Conservation (phyloP, 257 asterid genomes). For the Parsonsia alboflavescens region DNA sequence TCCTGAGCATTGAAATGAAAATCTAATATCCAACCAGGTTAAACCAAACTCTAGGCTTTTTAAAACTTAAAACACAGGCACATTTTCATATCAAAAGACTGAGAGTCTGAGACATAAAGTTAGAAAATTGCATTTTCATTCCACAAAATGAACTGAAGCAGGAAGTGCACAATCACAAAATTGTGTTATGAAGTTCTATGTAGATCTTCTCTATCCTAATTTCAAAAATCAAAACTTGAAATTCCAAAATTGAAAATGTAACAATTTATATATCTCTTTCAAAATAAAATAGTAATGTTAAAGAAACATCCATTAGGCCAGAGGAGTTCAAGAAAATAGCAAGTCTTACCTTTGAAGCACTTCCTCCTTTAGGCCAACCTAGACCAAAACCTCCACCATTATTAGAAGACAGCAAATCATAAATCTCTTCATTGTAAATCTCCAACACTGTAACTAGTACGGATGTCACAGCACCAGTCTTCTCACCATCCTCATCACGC, state of each 20-base stretch:
- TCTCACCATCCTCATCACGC: constrained; percentile 37
- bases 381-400: constrained; percentile 64
- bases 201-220: background rate
- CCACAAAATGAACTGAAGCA: background rate
- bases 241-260: background rate
- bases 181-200: background rate
- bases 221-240: background rate
- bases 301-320: background rate
- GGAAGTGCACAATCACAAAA: background rate
- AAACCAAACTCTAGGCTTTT: background rate
- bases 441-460: constrained; percentile 91
- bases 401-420: constrained; percentile 58
- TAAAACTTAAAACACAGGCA: background rate
- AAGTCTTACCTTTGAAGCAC: constrained; percentile 66
- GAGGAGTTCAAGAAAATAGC: background rate
- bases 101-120: no score
- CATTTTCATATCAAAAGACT: no score
- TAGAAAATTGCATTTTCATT: background rate
- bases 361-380: constrained; percentile 75
- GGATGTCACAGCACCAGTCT: constrained; percentile 50
- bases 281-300: background rate
- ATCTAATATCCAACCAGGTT: background rate
- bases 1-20: background rate
- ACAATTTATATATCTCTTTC: background rate
- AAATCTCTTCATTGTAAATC: constrained; percentile 88